Conservation (phyloP, 306 rosid species). For the Ammopiptanthus mongolicus region DNA sequence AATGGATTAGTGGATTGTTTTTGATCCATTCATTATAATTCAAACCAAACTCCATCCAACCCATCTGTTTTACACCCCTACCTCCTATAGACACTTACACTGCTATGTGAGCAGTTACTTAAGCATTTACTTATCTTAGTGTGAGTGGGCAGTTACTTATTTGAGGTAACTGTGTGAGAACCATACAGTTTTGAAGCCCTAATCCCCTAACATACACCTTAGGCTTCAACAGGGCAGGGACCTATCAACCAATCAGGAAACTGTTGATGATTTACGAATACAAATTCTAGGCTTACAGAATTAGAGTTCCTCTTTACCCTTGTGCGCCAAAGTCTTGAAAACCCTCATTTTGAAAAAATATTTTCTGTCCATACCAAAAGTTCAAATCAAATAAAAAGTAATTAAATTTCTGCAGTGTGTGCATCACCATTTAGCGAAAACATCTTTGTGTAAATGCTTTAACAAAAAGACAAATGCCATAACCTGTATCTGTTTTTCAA, state of each 20-base stretch:
- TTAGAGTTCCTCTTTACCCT: neutral
- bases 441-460: neutral
- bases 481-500: neutral
- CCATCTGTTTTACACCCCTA: no score
- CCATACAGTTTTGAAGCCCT: no score
- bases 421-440: neutral
- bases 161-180: no score
- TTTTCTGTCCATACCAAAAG: neutral
- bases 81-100: no score
- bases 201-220: no score
- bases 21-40: no score
- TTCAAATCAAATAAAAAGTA: neutral
- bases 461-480: neutral
- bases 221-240: no score
- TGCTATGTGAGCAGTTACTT: neutral
- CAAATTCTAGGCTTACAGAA: neutral
- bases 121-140: no score
- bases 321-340: neutral
- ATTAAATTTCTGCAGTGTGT: neutral
- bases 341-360: neutral
- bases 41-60: no score
- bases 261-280: no score
- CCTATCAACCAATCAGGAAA: neutral
- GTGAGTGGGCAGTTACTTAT: no score
- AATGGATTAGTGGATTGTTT: no score